These are phyloP conservation scores for Phytopythium sindhum DNA, from an alignment of 352 stramenopile genomes.

Conservation along the genomic window DNA sequence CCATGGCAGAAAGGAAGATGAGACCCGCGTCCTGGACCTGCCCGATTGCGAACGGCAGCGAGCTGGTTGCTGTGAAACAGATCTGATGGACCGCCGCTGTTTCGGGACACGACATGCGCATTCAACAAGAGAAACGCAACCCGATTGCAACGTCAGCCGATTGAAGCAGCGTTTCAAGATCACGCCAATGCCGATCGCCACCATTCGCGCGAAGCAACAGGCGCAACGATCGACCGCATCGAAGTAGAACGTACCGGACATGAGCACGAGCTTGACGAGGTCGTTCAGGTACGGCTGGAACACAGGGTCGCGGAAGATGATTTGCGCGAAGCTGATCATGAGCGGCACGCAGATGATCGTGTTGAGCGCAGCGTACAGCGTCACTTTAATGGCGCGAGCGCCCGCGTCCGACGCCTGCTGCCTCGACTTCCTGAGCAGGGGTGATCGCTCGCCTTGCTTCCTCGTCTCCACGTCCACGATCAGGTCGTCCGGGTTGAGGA, in stretches of 20 bases:
- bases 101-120: neutral
- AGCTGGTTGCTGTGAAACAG: slow-evolving; percentile 87
- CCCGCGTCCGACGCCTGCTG: slow-evolving; percentile 9
- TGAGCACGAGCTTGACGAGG: slow-evolving; percentile 94
- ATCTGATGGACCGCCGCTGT: slow-evolving; percentile 75
- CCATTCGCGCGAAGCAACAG: neutral
- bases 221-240: neutral
- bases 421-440: slow-evolving; percentile 14
- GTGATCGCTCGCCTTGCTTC: slow-evolving; percentile 12
- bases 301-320: slow-evolving; percentile 94
- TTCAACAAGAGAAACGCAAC: neutral
- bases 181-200: neutral
- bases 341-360: slow-evolving; percentile 93
- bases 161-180: neutral
- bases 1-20: slow-evolving; percentile 98
- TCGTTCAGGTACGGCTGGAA: slow-evolving; percentile 90
- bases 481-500: slow-evolving; percentile 22
- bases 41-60: slow-evolving; percentile 96
- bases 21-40: slow-evolving; percentile 98
- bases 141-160: neutral
- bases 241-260: slow-evolving; percentile 32
- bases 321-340: slow-evolving; percentile 91
- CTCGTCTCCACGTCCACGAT: slow-evolving; percentile 20
- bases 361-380: slow-evolving; percentile 90
- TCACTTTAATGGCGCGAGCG: slow-evolving; percentile 44